Evolutionary conservation across 495 filamentous ascomycete species (phyloP).

Genomic region (Talaromyces liani): DNA sequence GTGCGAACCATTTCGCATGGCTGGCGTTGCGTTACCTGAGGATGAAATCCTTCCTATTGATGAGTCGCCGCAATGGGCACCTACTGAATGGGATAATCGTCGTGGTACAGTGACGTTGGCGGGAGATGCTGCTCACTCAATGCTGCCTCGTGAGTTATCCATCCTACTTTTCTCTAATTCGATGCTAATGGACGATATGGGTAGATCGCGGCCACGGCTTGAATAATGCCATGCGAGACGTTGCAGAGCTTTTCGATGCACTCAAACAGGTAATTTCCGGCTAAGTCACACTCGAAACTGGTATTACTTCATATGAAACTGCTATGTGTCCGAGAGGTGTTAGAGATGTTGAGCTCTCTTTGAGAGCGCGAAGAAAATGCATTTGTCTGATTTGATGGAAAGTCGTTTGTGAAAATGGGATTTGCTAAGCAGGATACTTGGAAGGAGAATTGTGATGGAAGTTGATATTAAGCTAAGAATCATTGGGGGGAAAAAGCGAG

Average conservation of each 20-base stretch:
- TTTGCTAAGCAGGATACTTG: not conserved
- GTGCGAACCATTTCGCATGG: not conserved
- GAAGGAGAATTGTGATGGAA: not conserved
- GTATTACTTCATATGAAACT: conserved; percentile 44
- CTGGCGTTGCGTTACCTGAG: not conserved
- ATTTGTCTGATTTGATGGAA: not conserved
- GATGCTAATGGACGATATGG: not conserved
- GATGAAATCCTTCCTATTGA: not conserved
- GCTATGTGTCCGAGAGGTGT: conserved; percentile 24
- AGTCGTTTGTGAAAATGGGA: conserved; percentile 1
- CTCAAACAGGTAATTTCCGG: conserved; percentile 14
- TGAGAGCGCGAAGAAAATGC: not conserved
- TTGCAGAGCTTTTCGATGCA: conserved; percentile 18
- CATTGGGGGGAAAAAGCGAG: not conserved
- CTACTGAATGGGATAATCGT: conserved; percentile 35
- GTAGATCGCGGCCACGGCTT: conserved; percentile 46
- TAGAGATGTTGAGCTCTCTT: not conserved
- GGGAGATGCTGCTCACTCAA: conserved; percentile 57
- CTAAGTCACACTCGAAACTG: conserved; percentile 15
- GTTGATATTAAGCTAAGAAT: not conserved
- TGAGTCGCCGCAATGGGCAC: conserved; percentile 1
- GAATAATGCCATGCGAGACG: conserved; percentile 49
- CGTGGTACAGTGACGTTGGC: conserved; percentile 42
- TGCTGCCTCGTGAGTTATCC: conserved; percentile 52
- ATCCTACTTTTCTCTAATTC: not conserved